Base-by-base conservation (phyloP, 108 stramenopile species). In the Epipyxis sp. region DNA sequence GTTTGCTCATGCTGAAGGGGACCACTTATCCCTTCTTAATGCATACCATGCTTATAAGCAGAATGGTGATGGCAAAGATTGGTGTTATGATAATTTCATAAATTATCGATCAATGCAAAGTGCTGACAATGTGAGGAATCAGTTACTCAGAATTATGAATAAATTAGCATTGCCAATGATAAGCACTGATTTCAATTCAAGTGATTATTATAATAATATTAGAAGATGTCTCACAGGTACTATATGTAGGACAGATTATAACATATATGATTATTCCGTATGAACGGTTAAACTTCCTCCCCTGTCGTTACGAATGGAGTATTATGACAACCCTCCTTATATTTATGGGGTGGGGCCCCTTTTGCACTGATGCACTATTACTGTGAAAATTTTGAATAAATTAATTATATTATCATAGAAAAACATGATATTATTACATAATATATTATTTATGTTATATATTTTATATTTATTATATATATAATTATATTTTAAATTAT, bases 81-180 rank as follows among this genome's bases (percentile, higher is more conserved):
- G 97, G 97, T 96, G 95, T 82, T 97, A 92, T 90, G 93, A 98
- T 71, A 98, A 99, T 80, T 99, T 95, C 78, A 88, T 99, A 81
- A 94, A 93, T 81, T 77, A 94, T 69, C 88, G 97, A 54, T 91
- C 94, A 3, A 93, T 98, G 89, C 81, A 76, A 25, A 92, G 90
- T 69, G 95, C 94, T 25, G 89, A 91, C 59, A 94, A 91, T 78
- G 95, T 98, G 0, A 82, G 94, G 59, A 87, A 88, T 59, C 97
- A 98, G 85, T 83, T 98, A 74, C 76, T 81, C 20, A 90, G 94
- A 13, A 91, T 96, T 30, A 94, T 98, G 95, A 87, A 83, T 27
- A 82, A 86, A 29, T 44, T 97, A 43, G 92, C 92, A 78, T 76
- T 98, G 34, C 91, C 92, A 39, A 46, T 97, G 3, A 82, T 91